A percentile compares a stretch with the other conserved stretches of the same genome.
These are phyloP conservation scores for Athelia sp. DNA, from an alignment of 1,284 basidiomycete genomes.

Conservation along the genomic window DNA sequence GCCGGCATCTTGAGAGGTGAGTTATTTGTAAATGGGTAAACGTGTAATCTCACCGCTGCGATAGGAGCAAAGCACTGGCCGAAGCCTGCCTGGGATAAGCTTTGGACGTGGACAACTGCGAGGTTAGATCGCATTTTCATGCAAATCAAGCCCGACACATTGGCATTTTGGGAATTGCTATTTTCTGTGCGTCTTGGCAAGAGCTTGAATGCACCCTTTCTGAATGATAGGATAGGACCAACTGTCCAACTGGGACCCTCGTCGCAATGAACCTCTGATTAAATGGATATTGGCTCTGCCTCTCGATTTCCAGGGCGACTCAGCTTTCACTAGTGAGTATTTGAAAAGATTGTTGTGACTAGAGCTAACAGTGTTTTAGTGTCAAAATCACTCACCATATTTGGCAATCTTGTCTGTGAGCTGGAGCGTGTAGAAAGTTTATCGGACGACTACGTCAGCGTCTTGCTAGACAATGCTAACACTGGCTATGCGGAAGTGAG, in stretches of 20 bases:
- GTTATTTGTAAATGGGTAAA: slow-evolving; percentile 7
- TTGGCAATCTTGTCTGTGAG: slow-evolving; percentile 55
- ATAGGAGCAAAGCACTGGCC: slow-evolving; percentile 92
- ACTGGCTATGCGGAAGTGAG: slow-evolving; percentile 82
- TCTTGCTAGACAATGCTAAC: slow-evolving; percentile 73
- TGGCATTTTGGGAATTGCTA: slow-evolving; percentile 68
- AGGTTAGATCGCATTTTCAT: slow-evolving; percentile 69
- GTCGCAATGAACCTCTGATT: slow-evolving; percentile 74
- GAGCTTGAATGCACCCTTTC: slow-evolving; percentile 3
- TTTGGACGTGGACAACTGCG: slow-evolving; percentile 83
- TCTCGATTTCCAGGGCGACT: slow-evolving; percentile 78
- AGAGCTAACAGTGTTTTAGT: slow-evolving; percentile 33
- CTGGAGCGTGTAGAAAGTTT: slow-evolving; percentile 64
- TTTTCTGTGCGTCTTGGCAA: slow-evolving; percentile 44
- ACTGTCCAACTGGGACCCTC: slow-evolving; percentile 78
- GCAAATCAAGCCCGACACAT: slow-evolving; percentile 82
- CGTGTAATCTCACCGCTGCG: slow-evolving; percentile 3
- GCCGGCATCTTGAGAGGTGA: slow-evolving; percentile 69
- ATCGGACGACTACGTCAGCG: slow-evolving; percentile 62
- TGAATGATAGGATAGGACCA: slow-evolving; percentile 41
- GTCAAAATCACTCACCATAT: slow-evolving; percentile 60
- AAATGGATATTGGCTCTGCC: slow-evolving; percentile 77
- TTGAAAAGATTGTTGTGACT: not conserved
- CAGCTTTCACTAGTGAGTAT: slow-evolving; percentile 66
- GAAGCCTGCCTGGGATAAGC: slow-evolving; percentile 43